A percentile compares a stretch with the other conserved stretches of the same genome.
These are phyloP conservation scores for Nemania abortiva DNA, from an alignment of 2,329 filamentous ascomycete genomes.

Conservation along the genomic window DNA sequence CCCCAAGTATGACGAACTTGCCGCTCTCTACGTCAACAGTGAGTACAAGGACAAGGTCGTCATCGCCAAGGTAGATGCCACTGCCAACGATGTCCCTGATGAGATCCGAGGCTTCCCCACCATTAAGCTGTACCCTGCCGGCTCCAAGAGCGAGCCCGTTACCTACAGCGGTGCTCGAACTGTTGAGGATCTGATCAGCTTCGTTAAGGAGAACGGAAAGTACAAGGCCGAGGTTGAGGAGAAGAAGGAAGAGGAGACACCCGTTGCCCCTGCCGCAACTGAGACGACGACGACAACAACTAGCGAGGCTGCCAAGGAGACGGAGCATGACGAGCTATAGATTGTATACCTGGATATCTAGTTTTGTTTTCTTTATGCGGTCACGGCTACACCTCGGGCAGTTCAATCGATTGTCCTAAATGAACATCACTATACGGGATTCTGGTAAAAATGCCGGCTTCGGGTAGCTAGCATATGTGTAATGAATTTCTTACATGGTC, in stretches of 20 bases:
- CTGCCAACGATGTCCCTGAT: constrained; percentile 94
- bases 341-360: constrained; percentile 48
- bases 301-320: constrained; percentile 60
- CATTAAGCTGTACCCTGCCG: constrained; percentile 97
- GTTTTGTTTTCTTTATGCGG: constrained; percentile 47
- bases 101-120: constrained; percentile 98
- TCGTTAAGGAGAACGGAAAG: constrained; percentile 96
- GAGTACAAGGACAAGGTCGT: constrained; percentile 86
- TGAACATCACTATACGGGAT: constrained; percentile 39
- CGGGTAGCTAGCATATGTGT: constrained; percentile 48
- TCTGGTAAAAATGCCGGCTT: constrained; percentile 48
- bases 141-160: constrained; percentile 84
- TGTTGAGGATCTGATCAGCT: constrained; percentile 89
- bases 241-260: constrained; percentile 66
- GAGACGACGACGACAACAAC: constrained; percentile 58
- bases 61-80: constrained; percentile 98
- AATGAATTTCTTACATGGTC: constrained; percentile 40
- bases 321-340: constrained; percentile 82
- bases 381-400: constrained; percentile 41
- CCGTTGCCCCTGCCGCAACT: constrained; percentile 63
- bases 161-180: constrained; percentile 91
- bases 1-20: constrained; percentile 96
- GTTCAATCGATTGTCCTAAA: constrained; percentile 43
- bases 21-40: constrained; percentile 78
- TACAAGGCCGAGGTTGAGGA: constrained; percentile 78